Percentiles rank a stretch among this genome's conserved stretches.
These are phyloP conservation scores for Botryotinia narcissicola DNA, from an alignment of 2,329 filamentous ascomycete genomes.

Conservation along the genomic window DNA sequence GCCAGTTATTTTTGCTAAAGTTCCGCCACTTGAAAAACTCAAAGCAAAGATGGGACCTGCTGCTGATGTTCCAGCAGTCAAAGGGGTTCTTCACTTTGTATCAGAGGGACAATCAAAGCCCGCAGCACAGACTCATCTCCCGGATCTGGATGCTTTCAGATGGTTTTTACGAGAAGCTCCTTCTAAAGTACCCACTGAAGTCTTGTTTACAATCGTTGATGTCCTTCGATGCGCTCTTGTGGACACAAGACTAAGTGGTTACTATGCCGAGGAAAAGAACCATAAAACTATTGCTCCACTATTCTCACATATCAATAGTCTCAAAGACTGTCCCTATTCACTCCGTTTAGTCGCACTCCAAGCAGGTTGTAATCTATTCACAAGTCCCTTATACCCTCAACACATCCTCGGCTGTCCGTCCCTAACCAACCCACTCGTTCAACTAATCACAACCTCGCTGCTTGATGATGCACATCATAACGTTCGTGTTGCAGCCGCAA, in stretches of 20 bases:
- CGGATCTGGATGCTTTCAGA: constrained; percentile 66
- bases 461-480: constrained; percentile 73
- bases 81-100: constrained; percentile 68
- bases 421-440: constrained; percentile 59
- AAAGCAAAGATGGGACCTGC: constrained; percentile 69
- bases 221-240: constrained; percentile 74
- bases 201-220: constrained; percentile 80
- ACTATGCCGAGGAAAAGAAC: constrained; percentile 72
- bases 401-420: constrained; percentile 54
- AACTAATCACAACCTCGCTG: constrained; percentile 72
- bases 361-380: constrained; percentile 81
- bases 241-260: constrained; percentile 76
- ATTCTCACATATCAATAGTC: constrained; percentile 56
- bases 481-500: constrained; percentile 77
- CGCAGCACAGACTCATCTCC: constrained; percentile 65
- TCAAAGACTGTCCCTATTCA: constrained; percentile 68
- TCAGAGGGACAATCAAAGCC: constrained; percentile 56
- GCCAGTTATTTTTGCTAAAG: constrained; percentile 68
- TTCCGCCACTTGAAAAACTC: constrained; percentile 80
- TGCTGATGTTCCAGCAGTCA: constrained; percentile 59
- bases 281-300: constrained; percentile 63
- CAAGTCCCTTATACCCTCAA: constrained; percentile 66
- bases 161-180: constrained; percentile 57
- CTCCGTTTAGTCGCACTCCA: constrained; percentile 81
- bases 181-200: constrained; percentile 56